Evolutionary conservation across 2,329 filamentous ascomycete species (phyloP), one percentile per base, ranked within the genome.

Genomic region (Calonectria ilicicola): DNA sequence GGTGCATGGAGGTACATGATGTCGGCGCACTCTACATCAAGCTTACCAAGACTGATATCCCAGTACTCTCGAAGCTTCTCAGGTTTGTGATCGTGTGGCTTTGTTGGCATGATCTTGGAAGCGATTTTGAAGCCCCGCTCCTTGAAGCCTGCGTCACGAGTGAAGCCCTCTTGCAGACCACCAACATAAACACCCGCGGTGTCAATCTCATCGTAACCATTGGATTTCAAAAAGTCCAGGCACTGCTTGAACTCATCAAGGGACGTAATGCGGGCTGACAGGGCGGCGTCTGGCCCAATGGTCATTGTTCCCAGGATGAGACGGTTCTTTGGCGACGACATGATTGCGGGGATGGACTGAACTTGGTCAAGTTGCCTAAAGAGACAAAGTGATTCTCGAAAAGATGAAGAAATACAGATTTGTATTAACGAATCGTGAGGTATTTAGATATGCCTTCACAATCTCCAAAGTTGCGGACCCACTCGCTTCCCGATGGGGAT

Each of bases 181-280:
- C 85, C 90, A 49, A 93, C 85, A 75, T 95, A 95, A 67, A 87
- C 80, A 17, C 93, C 88, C 0, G 93, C 93, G 0, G 93, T 95
- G 80, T 95, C 94, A 64, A 95, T 84, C 49, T 67, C 80, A 94
- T 93, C 79, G 91, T 90, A 85, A 94, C 70, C 71, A 2, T 64
- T 49, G 0, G 44, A 60, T 15, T 23, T 44, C 19, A 67, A 47
- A 40, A 46, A 58, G 40, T 58, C 65, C 2, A 67, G 49, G 21
- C 65, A 67, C 29, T 58, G 14, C 2, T 74, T 65, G 35, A 58
- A 72, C 4, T 42, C 46, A 0, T 67, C 62, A 2, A 74, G 17
- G 17, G 65, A 69, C 0, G 62, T 72, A 26, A 69, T 66, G 38
- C 69, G 66, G 42, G 66, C 67, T 17, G 44, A 47, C 5, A 60